phyloP scores from a whole-genome alignment of 225 moss, liverwort and hornwort species.

The Bryum argenteum region DNA sequence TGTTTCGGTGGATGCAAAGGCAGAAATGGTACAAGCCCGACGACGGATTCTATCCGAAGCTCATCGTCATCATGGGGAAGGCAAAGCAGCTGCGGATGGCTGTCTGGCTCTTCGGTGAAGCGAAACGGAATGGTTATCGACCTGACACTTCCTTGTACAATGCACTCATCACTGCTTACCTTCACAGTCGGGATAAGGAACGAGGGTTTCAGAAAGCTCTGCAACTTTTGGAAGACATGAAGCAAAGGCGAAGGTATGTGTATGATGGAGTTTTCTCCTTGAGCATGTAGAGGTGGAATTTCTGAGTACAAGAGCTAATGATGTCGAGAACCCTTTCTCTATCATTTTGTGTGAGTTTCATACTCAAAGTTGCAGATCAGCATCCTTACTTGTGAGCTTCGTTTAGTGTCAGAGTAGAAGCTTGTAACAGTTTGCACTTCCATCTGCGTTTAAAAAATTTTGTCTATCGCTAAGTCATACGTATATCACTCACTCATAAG shows the following conservation, averaged over 20 bases:
- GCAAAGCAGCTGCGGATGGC: slow-evolving; percentile 84
- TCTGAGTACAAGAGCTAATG: too few species aligned
- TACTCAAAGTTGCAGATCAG: not conserved
- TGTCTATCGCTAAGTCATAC: not conserved
- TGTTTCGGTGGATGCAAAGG: slow-evolving; percentile 94
- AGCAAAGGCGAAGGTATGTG: slow-evolving; percentile 54
- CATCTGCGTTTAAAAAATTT: not conserved
- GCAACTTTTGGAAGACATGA: slow-evolving; percentile 81
- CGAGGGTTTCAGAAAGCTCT: slow-evolving; percentile 66
- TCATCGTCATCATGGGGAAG: slow-evolving; percentile 91
- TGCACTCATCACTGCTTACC: slow-evolving; percentile 79
- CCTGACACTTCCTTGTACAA: slow-evolving; percentile 93
- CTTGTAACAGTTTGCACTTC: not conserved
- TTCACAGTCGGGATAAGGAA: slow-evolving; percentile 54
- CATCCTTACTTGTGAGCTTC: too few species aligned
- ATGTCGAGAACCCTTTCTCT: not conserved
- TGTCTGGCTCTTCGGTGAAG: slow-evolving; percentile 77
- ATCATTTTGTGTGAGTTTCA: not conserved
- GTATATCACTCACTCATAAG: too few species aligned
- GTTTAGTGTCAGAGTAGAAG: too few species aligned
- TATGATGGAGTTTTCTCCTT: not conserved
- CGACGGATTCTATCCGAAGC: slow-evolving; percentile 80
- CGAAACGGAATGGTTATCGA: slow-evolving; percentile 76
- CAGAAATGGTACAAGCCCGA: slow-evolving; percentile 94
- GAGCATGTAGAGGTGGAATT: too few species aligned